Conservation (phyloP, 2,329 filamentous ascomycete genomes). For the Coleophoma crateriformis region DNA sequence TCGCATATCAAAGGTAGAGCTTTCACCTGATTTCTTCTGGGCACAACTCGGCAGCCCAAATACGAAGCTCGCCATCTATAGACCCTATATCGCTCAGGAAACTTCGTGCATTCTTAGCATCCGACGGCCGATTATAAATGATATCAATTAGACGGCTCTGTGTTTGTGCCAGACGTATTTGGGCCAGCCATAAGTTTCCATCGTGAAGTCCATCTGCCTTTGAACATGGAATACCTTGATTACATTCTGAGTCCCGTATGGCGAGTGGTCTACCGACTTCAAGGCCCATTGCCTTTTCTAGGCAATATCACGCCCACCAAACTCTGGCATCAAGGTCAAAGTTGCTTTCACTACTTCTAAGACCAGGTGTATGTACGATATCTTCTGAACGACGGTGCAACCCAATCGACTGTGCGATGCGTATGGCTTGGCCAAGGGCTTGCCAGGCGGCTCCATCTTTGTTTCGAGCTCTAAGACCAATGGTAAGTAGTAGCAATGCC, state of each 20-base stretch:
- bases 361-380: background rate
- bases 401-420: constrained; percentile 14
- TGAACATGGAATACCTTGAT: background rate
- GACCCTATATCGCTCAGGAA: background rate
- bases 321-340: background rate
- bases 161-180: background rate
- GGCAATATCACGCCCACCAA: background rate
- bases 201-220: background rate
- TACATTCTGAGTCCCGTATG: background rate
- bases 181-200: background rate
- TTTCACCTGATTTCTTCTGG: background rate
- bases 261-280: background rate
- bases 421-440: background rate
- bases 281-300: background rate
- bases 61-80: background rate
- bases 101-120: background rate
- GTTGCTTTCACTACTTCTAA: background rate
- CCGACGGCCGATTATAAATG: background rate
- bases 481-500: background rate
- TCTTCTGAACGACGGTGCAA: constrained; percentile 22
- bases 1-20: background rate
- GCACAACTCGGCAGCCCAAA: background rate
- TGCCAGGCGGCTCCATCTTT: background rate
- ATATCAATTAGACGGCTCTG: background rate
- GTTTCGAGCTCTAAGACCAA: background rate